Percentiles rank a stretch among this genome's conserved stretches.
Evolutionary conservation across 306 rosid species (phyloP).

Genomic region (Glycyrrhiza uralensis): DNA sequence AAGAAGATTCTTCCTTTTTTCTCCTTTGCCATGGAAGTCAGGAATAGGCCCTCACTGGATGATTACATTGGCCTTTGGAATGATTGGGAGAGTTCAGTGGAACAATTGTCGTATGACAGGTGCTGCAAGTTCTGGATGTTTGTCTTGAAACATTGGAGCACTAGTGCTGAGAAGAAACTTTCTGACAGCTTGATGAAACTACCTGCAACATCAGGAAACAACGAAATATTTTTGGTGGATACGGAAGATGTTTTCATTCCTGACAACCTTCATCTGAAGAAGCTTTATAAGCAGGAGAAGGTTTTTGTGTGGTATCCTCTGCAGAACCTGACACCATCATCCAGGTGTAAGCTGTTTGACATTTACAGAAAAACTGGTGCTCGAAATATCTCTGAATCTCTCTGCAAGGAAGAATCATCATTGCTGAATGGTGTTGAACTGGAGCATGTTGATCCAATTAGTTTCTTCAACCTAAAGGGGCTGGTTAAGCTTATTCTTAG

Average conservation of each 20-base stretch:
- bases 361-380: slow-evolving; percentile 57
- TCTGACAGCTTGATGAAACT: slow-evolving; percentile 43
- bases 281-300: slow-evolving; percentile 42
- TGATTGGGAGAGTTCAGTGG: slow-evolving; percentile 53
- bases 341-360: slow-evolving; percentile 39
- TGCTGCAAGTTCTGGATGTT: slow-evolving; percentile 68
- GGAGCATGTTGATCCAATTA: slow-evolving; percentile 23
- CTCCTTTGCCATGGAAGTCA: slow-evolving; percentile 38
- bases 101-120: slow-evolving; percentile 32
- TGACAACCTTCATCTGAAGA: slow-evolving; percentile 64
- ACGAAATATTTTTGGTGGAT: slow-evolving; percentile 37
- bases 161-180: slow-evolving; percentile 28
- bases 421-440: slow-evolving; percentile 1
- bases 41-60: slow-evolving; percentile 39
- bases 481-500: slow-evolving; percentile 61
- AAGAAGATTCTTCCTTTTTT: slow-evolving; percentile 41
- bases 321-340: slow-evolving; percentile 30
- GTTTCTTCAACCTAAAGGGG: slow-evolving; percentile 33
- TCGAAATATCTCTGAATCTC: slow-evolving; percentile 51
- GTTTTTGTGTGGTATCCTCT: slow-evolving; percentile 78
- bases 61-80: slow-evolving; percentile 66
- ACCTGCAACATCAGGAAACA: slow-evolving; percentile 40
- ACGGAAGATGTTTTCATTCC: slow-evolving; percentile 54
- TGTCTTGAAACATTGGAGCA: slow-evolving; percentile 35
- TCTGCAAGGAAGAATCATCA: slow-evolving; percentile 37